Evolutionary conservation across 2,329 filamentous ascomycete genomes (phyloP), one percentile per base, ranked within the genome.

Genomic region (Aspergillus intermedius): DNA sequence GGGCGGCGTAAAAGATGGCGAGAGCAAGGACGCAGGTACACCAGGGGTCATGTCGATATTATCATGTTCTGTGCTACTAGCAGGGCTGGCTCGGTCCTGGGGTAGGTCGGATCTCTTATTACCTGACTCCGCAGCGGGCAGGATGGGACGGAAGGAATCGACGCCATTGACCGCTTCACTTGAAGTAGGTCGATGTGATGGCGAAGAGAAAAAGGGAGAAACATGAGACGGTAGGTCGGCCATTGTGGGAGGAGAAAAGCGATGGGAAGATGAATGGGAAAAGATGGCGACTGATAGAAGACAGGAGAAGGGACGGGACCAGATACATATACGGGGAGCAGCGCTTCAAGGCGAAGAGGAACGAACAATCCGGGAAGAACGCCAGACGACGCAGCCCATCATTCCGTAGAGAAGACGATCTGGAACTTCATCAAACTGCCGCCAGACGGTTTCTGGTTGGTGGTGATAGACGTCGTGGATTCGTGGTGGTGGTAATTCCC

Each of bases 181-280:
- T 19, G 53, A 47, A 46, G 57, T 57, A 50, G 59, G 54, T 9
- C 56, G 58, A 50, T 58, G 55, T 10, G 60, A 58, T 49, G 67
- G 66, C 50, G 74, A 69, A 48, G 74, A 63, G 47, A 79, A 68
- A 53, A 70, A 68, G 21, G 76, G 75, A 39, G 77, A 78, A 48
- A 74, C 70, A 60, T 79, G 77, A 35, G 77, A 74, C n/a, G 79
- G 78, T 50, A 80, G 70, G 49, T 78, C 73, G 42, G 75, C 69
- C 78, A 81, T 80, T 54, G 58, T 62, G 58, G 47, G 43, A 49
- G 10, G 10, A 40, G 17, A 19, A 21, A 40, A 21, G 8, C 7
- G 37, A 19, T 19, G 37, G 19, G 19, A 40, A 7, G 34, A 41
- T n/a, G 15, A 37, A 32, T 43, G 19, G 22, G 23, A 39, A 23